A percentile compares a stretch with the other conserved stretches of the same genome.
These are phyloP conservation scores for Colletotrichum falcatum DNA, from an alignment of 2,329 filamentous ascomycete species.

Conservation along the genomic window DNA sequence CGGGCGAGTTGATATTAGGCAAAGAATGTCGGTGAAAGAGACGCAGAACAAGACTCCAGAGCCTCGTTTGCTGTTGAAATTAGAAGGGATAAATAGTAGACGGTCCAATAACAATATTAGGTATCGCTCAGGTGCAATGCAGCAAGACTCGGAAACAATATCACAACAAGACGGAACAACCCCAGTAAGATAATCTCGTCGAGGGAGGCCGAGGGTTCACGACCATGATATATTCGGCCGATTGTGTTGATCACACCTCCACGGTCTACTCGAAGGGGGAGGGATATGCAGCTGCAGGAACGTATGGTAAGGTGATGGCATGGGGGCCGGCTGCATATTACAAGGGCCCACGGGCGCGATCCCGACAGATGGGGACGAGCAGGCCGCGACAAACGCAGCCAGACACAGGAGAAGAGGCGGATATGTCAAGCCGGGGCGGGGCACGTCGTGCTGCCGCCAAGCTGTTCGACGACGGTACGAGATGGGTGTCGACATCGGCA, in stretches of 20 bases:
- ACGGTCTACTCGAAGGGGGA: conserved; percentile 2
- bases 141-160: conserved; percentile 13
- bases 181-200: neutral
- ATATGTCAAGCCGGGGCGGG: conserved; percentile 6
- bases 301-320: conserved; percentile 29
- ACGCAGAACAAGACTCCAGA: conserved; percentile 32
- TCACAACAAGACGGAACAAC: conserved; percentile 6
- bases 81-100: conserved; percentile 12
- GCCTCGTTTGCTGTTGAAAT: conserved; percentile 24
- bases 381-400: conserved; percentile 20
- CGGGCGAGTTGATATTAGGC: neutral
- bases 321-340: conserved; percentile 24
- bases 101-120: conserved; percentile 20
- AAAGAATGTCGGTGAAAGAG: conserved; percentile 22
- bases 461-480: conserved; percentile 7
- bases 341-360: conserved; percentile 21
- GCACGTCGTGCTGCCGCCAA: conserved; percentile 30
- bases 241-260: conserved; percentile 13
- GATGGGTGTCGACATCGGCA: conserved; percentile 11
- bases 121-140: conserved; percentile 14
- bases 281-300: conserved; percentile 31
- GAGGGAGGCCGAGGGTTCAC: neutral
- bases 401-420: neutral
- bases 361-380: conserved; percentile 19
- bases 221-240: conserved; percentile 29